Evolutionary conservation across 495 filamentous ascomycete species (phyloP), one percentile per base, ranked within the genome.

Genomic region (Xylaria venustula): DNA sequence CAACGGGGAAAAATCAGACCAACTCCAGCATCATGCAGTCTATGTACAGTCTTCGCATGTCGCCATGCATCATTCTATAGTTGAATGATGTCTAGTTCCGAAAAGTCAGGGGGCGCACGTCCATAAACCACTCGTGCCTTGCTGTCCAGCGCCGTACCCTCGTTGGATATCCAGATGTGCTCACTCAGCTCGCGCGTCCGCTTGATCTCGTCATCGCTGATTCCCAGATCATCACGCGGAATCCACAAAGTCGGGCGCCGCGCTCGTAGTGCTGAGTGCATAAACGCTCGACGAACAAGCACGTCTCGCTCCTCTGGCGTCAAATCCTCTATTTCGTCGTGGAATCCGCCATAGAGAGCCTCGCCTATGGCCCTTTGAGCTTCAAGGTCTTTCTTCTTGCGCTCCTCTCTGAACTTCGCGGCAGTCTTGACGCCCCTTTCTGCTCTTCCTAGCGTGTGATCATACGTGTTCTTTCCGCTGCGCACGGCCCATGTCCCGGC

Each of bases 161-260:
- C 88, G 74, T 97, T 98, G 67, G 88, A 93, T 68, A 97, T 90
- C 91, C 93, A 97, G 54, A 98, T 87, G 67, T 91, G 85, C 65
- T 87, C 82, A 62, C 86, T 91, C 67, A 90, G 91, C 62, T 83
- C 81, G 60, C 86, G 80, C 15, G 92, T 97, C 45, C 90, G 77
- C 67, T 76, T 81, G 19, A 98, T 85, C 73, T 98, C 94, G 65
- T 98, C 95, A 67, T 96, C 92, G 59, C 88, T 90, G 32, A 98
- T 84, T 1, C 94, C 94, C 3, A 98, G 69, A 65, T 94, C 89
- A 70, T 98, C 94, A 37, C 91, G 83, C 8, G 94, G 94, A 46
- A 98, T 93, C 94, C 94, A 98, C 46, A 98, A 85, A 11, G 90
- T 90, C 0, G 94, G 94, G 30, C 92, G 80, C 54, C 90, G 87